Percentiles rank a stretch among this genome's conserved stretches.
Evolutionary conservation across 108 stramenopile genomes (phyloP).

Genomic region (Skeletonema tropicum): DNA sequence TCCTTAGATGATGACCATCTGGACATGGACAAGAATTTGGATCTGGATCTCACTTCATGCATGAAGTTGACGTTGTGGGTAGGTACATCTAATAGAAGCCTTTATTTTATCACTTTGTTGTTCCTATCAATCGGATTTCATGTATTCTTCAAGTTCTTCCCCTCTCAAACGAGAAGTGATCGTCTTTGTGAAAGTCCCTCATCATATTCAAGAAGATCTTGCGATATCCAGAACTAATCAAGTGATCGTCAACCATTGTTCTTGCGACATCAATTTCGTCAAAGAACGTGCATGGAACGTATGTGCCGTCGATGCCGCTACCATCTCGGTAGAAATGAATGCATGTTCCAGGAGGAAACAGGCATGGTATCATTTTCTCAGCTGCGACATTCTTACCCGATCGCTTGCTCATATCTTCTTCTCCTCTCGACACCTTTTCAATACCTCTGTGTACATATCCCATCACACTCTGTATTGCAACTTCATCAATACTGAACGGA

Average conservation of each 20-base stretch:
- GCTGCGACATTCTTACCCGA: background rate
- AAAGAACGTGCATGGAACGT: conserved; percentile 75
- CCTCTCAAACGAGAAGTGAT: conserved; percentile 63
- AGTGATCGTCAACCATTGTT: conserved; percentile 84
- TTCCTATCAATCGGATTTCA: too few species aligned
- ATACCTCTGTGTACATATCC: conserved; percentile 40
- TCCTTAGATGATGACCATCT: too few species aligned
- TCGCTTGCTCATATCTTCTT: background rate
- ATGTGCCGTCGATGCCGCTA: conserved; percentile 65
- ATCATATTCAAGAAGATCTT: conserved; percentile 68
- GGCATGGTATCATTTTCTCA: conserved; percentile 38
- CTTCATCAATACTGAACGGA: conserved; percentile 33
- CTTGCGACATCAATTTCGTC: conserved; percentile 68
- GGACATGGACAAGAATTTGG: too few species aligned
- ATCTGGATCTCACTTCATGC: too few species aligned
- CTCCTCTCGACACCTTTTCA: conserved; percentile 18
- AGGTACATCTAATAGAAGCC: too few species aligned
- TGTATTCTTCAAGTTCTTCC: background rate
- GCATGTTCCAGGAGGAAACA: conserved; percentile 71
- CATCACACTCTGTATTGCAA: conserved; percentile 48
- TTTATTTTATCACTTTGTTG: too few species aligned
- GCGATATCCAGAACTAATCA: conserved; percentile 72
- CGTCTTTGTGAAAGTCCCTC: conserved; percentile 61
- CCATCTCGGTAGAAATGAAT: conserved; percentile 88
- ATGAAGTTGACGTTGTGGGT: too few species aligned